Evolutionary conservation across 176 grass and related monocot genomes (phyloP), one percentile per base, ranked within the genome.

Genomic region (Musa acuminata): DNA sequence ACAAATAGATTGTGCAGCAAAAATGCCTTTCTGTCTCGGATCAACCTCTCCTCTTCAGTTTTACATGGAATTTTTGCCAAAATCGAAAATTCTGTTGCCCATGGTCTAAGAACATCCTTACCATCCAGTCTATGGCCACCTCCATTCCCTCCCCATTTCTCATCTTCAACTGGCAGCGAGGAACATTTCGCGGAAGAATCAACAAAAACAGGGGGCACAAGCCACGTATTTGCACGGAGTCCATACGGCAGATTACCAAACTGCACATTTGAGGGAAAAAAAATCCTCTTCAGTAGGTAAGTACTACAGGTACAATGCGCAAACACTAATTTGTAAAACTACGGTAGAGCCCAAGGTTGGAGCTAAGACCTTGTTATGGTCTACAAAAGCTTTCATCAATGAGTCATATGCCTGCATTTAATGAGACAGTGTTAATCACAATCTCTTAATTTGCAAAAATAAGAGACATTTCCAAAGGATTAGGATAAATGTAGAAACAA

Each of bases 141-240:
- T 21, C 84, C 84, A 72, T 95, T 77, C 49, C 96, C 96, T 22
- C 88, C 88, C 96, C 96, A 99, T 62, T 72, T 91, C 75, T 89
- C 88, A 80, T 99, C 88, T 79, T 99, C 96, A 21, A 77, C 65
- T 11, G 96, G 91, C 16, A 99, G 51, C 14, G 87, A 85, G 64
- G 87, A 83, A 25, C 71, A 74, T 75, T 69, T 87, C 9, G 83
- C 84, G 67, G 84, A 52, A 53, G 86, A 62, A 19, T 95, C 91
- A 27, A 91, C 52, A 79, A 89, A 93, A 77, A 95, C 27, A 59
- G 88, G 86, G 59, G 91, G 96, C 53, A 84, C 79, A 65, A 99
- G 86, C 96, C 96, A 99, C 84, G 96, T 91, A 81, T 99, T 99
- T 83, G 96, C 91, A 81, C 91, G 96, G n/a, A 95, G 91, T 75